Base-by-base conservation (phyloP, 805 yeast genomes). In the Candida sithepensis region DNA sequence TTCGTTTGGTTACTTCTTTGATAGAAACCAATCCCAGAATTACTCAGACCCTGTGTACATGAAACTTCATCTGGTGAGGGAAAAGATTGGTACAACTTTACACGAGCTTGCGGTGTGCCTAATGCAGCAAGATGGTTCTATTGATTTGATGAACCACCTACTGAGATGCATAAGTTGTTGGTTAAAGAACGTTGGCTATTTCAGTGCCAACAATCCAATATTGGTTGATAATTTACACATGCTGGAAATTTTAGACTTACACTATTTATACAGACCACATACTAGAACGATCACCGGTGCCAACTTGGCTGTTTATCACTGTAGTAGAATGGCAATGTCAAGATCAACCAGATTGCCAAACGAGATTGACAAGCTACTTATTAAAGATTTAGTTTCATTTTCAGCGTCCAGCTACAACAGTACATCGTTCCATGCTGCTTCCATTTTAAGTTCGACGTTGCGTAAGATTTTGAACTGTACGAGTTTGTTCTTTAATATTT, bases 261-360 rank as follows among this genome's bases (percentile, higher is more conserved):
- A 84, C 4, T 81, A 86, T 39, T 64, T 80, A 19, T 68, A 80
- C 5, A 82, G 84, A 49, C 88, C 90, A 2, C 84, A 73, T 53
- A 90, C 98, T 0, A 80, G 97, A 59, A 75, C 88, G 0, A 76
- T 86, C 2, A 61, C 89, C n/a, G 95, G 87, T 2, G 79, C 87
- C 0, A 75, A 96, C 46, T 72, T 89, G 13, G 85, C 82, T 46
- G 69, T 82, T 14, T 85, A 81, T 52, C 97, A 91, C 54, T 79
- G 80, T 62, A 82, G 85, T 54, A 77, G 98, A 55, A 78, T 85
- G 22, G 70, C 81, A 1, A 72, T 87, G 33, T 88, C 84, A 56
- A 77, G 89, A 0, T 85, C 92, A 0, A 81, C 86, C 3, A 74
- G 96, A 51, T 69, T 82, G 6, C 87, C 88, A 57, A 78, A 88